Percentiles rank a stretch among this genome's conserved stretches.
Evolutionary conservation across 257 asterid genomes (phyloP).

Genomic region (Solanum tarapatanum): DNA sequence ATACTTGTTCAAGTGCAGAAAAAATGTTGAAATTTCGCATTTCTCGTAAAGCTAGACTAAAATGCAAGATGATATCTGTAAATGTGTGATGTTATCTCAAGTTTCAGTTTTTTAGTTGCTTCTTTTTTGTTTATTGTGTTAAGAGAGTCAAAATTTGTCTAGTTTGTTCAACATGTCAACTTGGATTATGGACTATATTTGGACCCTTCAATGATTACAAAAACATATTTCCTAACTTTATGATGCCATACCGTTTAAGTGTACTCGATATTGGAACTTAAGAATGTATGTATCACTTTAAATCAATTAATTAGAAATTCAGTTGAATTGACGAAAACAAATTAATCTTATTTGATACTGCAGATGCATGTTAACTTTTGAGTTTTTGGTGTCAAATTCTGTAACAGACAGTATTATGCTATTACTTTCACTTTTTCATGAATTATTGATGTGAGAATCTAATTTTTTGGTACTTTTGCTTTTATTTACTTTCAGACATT

Average conservation of each 20-base stretch:
- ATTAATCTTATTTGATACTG: neutral
- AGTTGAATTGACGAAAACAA: neutral
- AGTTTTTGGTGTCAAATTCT: neutral
- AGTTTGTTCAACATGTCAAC: neutral
- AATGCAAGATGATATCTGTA: neutral
- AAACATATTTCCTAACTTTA: neutral
- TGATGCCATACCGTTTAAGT: neutral
- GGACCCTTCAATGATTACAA: neutral
- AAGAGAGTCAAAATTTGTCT: neutral
- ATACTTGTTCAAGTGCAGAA: neutral
- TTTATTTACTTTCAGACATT: neutral
- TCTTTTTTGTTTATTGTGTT: neutral
- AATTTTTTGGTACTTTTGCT: neutral
- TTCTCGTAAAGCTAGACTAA: neutral
- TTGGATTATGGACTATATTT: neutral
- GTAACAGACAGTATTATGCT: neutral
- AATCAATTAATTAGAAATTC: neutral
- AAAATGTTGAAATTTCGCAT: neutral
- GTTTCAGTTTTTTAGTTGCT: neutral
- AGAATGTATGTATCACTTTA: neutral
- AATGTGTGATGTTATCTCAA: neutral
- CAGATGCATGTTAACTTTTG: neutral
- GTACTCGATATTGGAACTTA: neutral
- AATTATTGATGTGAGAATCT: neutral
- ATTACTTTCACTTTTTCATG: neutral